Evolutionary conservation across 768 basidiomycete genomes (phyloP).

Genomic region (Lanmaoa pseudosensibilis): DNA sequence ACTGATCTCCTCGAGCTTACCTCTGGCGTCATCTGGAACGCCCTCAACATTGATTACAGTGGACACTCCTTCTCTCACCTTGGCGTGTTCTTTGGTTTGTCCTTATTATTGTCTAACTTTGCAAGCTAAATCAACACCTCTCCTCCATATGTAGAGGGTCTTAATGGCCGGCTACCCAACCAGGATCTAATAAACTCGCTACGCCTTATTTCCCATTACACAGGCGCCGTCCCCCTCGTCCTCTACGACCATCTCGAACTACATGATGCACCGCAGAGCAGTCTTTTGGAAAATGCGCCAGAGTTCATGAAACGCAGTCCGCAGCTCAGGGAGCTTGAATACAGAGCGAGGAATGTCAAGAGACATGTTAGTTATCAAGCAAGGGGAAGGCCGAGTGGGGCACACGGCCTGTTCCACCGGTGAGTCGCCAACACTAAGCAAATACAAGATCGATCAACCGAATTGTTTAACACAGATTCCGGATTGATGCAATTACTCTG

Average conservation of each 20-base stretch:
- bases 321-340: constrained; percentile 51
- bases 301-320: constrained; percentile 39
- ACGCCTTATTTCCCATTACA: constrained; percentile 65
- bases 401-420: constrained; percentile 90
- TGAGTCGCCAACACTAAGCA: constrained; percentile 35
- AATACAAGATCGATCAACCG: neutral
- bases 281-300: constrained; percentile 47
- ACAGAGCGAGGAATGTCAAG: constrained; percentile 64
- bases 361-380: constrained; percentile 75
- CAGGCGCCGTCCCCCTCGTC: constrained; percentile 73
- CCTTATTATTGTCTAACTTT: neutral
- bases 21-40: constrained; percentile 94
- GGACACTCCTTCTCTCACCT: constrained; percentile 96
- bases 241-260: constrained; percentile 76
- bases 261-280: constrained; percentile 38
- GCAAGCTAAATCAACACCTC: neutral
- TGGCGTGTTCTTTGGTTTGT: constrained; percentile 89
- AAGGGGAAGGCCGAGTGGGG: constrained; percentile 78
- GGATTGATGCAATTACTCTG: constrained; percentile 91
- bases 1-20: constrained; percentile 60
- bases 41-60: constrained; percentile 91
- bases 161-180: constrained; percentile 93
- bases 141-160: constrained; percentile 63
- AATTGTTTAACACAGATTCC: constrained; percentile 54
- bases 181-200: constrained; percentile 92